Percentiles rank a stretch among this genome's conserved stretches.
Evolutionary conservation across 306 rosid species (phyloP).

Genomic region (Echinosophora koreensis): DNA sequence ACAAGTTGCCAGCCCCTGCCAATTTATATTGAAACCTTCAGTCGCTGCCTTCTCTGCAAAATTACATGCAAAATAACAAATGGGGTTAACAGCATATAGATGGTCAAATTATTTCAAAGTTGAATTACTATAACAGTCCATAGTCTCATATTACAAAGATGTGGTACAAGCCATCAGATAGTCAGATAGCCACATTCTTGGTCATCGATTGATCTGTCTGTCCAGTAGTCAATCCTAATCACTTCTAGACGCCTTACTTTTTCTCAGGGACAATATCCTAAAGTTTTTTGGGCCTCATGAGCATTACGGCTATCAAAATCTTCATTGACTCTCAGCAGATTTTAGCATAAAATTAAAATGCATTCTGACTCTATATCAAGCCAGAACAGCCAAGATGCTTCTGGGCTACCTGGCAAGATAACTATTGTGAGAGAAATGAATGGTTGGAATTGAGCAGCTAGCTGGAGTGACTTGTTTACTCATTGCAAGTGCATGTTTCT

Average conservation of each 20-base stretch:
- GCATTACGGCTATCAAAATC: slow-evolving; percentile 43
- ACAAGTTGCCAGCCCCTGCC: neutral
- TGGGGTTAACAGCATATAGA: neutral
- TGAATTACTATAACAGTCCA: neutral
- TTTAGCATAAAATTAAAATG: slow-evolving; percentile 28
- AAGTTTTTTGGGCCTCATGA: slow-evolving; percentile 43
- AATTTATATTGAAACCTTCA: slow-evolving; percentile 52
- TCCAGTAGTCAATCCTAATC: slow-evolving; percentile 39
- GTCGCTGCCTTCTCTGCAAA: slow-evolving; percentile 55
- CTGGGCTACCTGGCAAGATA: slow-evolving; percentile 33
- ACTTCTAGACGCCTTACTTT: slow-evolving; percentile 26
- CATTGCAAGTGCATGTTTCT: slow-evolving; percentile 41
- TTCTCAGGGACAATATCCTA: slow-evolving; percentile 34
- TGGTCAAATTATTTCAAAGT: slow-evolving; percentile 8
- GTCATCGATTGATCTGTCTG: slow-evolving; percentile 40
- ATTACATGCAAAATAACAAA: slow-evolving; percentile 15
- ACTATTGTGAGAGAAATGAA: slow-evolving; percentile 23
- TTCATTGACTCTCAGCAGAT: slow-evolving; percentile 44
- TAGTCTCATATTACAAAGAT: neutral
- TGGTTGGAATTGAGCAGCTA: slow-evolving; percentile 42
- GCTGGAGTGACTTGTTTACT: slow-evolving; percentile 39
- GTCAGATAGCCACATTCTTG: slow-evolving; percentile 34
- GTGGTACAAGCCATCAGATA: slow-evolving; percentile 14
- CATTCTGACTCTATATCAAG: slow-evolving; percentile 41
- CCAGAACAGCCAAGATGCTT: slow-evolving; percentile 47